Evolutionary conservation across 257 asterid genomes (phyloP), one percentile per base, ranked within the genome.

Genomic region (Fraxinus excelsior): DNA sequence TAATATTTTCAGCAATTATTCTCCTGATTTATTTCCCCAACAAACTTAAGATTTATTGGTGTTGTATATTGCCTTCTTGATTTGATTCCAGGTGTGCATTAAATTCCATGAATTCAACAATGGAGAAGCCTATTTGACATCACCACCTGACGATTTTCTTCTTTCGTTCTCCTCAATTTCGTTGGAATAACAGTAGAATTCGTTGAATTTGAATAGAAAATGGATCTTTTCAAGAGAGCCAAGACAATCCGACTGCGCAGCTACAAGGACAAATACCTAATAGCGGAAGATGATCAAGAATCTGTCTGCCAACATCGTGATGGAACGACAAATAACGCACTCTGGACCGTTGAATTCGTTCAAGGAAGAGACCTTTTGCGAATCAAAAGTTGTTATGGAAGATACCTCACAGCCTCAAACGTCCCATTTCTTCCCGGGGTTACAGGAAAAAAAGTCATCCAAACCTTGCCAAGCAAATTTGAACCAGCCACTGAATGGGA

Each of bases 151-250:
- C 6, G 26, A 18, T 28, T 42, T 74, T 56, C 9, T 26, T 65
- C 23, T 12, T 46, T 7, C 35, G 28, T 71, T 31, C 14, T 28
- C 37, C 21, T 40, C 7, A 5, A 46, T 46, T 44, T 46, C 56
- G 1, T 16, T 13, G 56, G 40, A 28, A 26, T 26, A 25, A 25
- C n/a, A 62, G 31, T 19, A 64, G 11, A 26, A 67, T 28, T 46
- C 67, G 13, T 10, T n/a, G 76, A 18, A 80, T 49, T 29, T 25
- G 26, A 9, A 51, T 0, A 69, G 29, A 34, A 44, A 28, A 93
- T 93, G 98, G 98, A 91, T 67, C 82, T 93, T 49, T 91, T 93
- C 81, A 49, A 73, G 18, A 81, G 72, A 60, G 97, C 95, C 0
- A 79, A 77, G 40, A 71, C 88, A 14, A 76, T 91, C 46, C 84